Evolutionary conservation across 768 basidiomycete genomes (phyloP), one percentile per base, ranked within the genome.

Genomic region (Termitomyces eurrhizus): DNA sequence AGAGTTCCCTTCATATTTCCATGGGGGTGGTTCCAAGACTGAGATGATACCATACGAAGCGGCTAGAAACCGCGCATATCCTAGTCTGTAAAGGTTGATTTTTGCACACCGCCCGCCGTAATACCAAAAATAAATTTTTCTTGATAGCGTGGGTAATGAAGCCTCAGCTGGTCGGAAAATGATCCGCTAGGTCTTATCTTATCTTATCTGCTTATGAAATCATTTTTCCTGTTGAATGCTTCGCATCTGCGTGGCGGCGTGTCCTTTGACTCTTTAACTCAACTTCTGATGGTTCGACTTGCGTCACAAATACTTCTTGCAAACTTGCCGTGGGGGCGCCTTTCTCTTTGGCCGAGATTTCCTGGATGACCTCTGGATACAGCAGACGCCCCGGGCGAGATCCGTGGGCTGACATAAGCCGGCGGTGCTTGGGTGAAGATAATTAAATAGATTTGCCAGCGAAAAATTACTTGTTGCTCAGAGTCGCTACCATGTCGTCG

Each of bases 401-500:
- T 53, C 52, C 52, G 52, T 53, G 16, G 8, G 52, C 52, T 53
- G 52, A 53, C 52, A 52, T 53, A 53, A 53, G 52, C 52, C 32
- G 32, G 50, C 11, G 32, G n/a, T 51, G 32, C 24, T 53, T 14
- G 36, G 21, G 5, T 8, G 24, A 39, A 39, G 36, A 37, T 26
- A 36, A 37, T 24, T 42, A 42, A 42, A 44, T 44, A 44, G n/a
- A 44, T 44, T 21, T 44, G 42, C 42, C 42, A 44, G 14, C 42
- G 8, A 13, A 62, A 62, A 57, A 57, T 62, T 62, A 24, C 36
- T 12, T 7, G 13, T 4, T 5, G 52, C 7, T 8, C 16, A 24
- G 32, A 37, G 41, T 24, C 44, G 50, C 45, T 35, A 8, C 39
- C 41, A 65, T 65, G 64, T 62, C 62, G 12, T 84, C 80, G 32